Base-by-base conservation (phyloP, 371 early-diverging fungal genomes). In the Massospora cicadina region DNA sequence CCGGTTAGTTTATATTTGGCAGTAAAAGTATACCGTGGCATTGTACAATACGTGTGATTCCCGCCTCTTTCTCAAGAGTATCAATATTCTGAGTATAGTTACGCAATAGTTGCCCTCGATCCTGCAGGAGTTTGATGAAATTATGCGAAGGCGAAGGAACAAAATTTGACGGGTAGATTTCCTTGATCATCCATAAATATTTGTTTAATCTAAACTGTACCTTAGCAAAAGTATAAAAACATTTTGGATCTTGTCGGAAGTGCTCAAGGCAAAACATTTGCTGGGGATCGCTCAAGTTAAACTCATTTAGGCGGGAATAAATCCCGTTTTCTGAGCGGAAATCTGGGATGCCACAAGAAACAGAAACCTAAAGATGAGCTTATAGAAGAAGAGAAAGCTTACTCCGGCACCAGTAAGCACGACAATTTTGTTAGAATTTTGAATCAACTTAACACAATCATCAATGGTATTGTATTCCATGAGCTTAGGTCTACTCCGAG, bases 41-140 rank as follows among this genome's bases (percentile, higher is more conserved):
- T 43, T 43, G 43, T 10, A 43, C 17, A 5, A 43, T 17, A 10
- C 43, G 79, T 10, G 76, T 74, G 1, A 95, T 67, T 1, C 93
- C 95, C 1, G 93, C 84, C 3, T 84, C 70, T 25, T 90, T 79
- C 72, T 95, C 98, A n/a, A 95, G 75, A 54, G 87, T 90, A 76
- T 95, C 98, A 64, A 95, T 94, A 68, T 97, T 97, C 70, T 95
- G 95, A 12, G 98, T 94, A 73, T 88, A 95, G 60, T 88, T 86
- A 55, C 92, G 78, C 33, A 87, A 71, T 28, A 97, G 69, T 25
- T 89, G 31, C 0, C 80, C 77, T 67, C 87, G 85, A 33, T 88
- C 79, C 28, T 81, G 82, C 27, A 97, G 71, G 54, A 93, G 74
- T 21, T 77, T 76, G 32, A 94, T 79, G 69, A 97, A 89, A 66